Percentiles rank a stretch among this genome's conserved stretches.
phyloP scores from a whole-genome alignment of 305 asterid species.

The Andrographis paniculata region DNA sequence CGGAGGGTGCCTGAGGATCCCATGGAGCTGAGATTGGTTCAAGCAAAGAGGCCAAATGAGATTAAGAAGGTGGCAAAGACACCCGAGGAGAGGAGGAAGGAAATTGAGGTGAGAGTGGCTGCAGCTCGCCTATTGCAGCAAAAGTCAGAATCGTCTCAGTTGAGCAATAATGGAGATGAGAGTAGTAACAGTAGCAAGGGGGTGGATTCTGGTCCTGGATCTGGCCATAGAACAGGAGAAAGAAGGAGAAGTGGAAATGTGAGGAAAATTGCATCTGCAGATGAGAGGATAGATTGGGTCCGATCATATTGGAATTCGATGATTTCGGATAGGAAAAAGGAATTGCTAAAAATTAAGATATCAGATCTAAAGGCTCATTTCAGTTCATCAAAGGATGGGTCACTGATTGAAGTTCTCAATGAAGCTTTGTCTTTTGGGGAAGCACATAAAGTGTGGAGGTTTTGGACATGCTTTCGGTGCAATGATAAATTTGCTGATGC shows the following conservation, averaged over 20 bases:
- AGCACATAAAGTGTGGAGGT: constrained; percentile 54
- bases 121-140: constrained; percentile 91
- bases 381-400: constrained; percentile 46
- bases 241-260: constrained; percentile 55
- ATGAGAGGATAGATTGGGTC: constrained; percentile 73
- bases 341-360: constrained; percentile 42
- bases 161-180: constrained; percentile 41
- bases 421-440: constrained; percentile 68
- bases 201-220: constrained; percentile 39
- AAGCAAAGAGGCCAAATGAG: constrained; percentile 72
- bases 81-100: constrained; percentile 82
- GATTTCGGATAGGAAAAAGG: constrained; percentile 53
- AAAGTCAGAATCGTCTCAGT: constrained; percentile 45
- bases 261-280: constrained; percentile 48
- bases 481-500: constrained; percentile 46
- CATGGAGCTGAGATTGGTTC: constrained; percentile 63
- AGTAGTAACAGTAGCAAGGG: constrained; percentile 32
- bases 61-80: constrained; percentile 82
- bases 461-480: constrained; percentile 77
- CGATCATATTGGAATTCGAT: constrained; percentile 69
- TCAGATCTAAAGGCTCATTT: constrained; percentile 64
- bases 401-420: constrained; percentile 40
- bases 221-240: constrained; percentile 52
- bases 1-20: constrained; percentile 79
- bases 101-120: constrained; percentile 89